Percentiles rank a stretch among this genome's conserved stretches.
These are phyloP conservation scores for Phytophthora syringae DNA, from an alignment of 352 stramenopile species.

Conservation along the genomic window DNA sequence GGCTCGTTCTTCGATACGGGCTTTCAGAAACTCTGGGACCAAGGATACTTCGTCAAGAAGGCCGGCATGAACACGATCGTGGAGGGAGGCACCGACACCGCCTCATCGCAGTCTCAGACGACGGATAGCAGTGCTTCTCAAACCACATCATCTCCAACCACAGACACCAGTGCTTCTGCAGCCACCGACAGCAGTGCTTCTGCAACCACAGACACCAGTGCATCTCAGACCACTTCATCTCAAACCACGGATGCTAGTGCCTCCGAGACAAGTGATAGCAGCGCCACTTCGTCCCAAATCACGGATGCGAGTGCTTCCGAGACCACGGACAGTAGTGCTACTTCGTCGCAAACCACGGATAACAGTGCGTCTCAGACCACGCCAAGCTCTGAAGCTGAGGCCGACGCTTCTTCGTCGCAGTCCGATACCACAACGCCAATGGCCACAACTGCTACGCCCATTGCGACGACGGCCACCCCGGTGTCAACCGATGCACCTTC, in stretches of 20 bases:
- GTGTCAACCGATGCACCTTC: conserved; percentile 12
- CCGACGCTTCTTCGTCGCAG: conserved; percentile 4
- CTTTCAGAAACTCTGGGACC: conserved; percentile 71
- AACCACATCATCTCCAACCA: conserved; percentile 3
- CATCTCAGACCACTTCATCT: background rate
- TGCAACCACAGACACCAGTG: background rate
- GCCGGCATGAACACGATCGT: conserved; percentile 32
- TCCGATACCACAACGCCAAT: background rate
- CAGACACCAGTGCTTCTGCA: conserved; percentile 14
- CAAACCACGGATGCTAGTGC: conserved; percentile 1
- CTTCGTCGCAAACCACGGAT: background rate
- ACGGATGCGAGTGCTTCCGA: conserved; percentile 4
- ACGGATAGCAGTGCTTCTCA: conserved; percentile 17
- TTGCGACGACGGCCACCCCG: conserved; percentile 16
- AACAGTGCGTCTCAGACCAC: conserved; percentile 17
- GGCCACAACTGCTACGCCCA: conserved; percentile 6
- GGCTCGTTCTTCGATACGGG: conserved; percentile 63
- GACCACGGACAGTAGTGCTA: background rate
- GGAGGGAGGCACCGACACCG: conserved; percentile 18
- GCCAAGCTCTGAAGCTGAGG: background rate
- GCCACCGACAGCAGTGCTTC: conserved; percentile 6
- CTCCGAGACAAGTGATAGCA: background rate
- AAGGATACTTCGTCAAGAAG: conserved; percentile 56
- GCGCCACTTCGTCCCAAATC: background rate
- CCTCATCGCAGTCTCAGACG: conserved; percentile 17